Evolutionary conservation across 1,284 basidiomycete genomes (phyloP), one percentile per base, ranked within the genome.

Genomic region (Apiotrichum mycotoxinovorans): DNA sequence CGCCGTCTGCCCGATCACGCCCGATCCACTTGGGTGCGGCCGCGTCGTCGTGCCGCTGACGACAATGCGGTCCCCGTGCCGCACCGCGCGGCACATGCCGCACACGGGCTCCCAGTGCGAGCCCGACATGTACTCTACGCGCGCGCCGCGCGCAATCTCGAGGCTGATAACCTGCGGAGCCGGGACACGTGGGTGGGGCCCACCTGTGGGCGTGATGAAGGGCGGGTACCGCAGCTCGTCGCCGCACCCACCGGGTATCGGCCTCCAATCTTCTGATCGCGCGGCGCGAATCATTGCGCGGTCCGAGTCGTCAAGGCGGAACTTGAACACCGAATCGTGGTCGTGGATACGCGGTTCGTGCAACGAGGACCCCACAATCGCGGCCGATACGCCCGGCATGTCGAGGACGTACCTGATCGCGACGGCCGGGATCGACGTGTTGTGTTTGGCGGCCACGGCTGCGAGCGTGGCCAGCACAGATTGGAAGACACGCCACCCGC

Each of bases 401-500:
- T 52, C 49, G 27, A 66, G 53, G 15, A 60, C 62, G 25, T 60
- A 54, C 3, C 57, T 42, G 5, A 46, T 57, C 20, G 65, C 57
- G 8, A 65, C 50, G 4, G 57, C 47, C 0, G 55, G 27, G 12
- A 64, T 47, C 22, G 54, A 12, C n/a, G 62, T 56, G n/a, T 15
- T 14, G 51, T 59, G 60, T 37, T 61, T 58, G 11, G 51, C 38
- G 0, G 65, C 65, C n/a, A 64, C 35, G 2, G 23, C 14, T 10
- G 34, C 38, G 18, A 66, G 57, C 3, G 56, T 46, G 3, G 33
- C 11, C 12, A 66, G 50, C 1, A 65, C 41, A 3, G 10, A 17
- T 41, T 63, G 61, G 50, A 63, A 66, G 4, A 26, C 20, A 1
- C 25, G 25, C 65, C 65, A 66, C 2, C 65, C 63, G 25, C 63